phyloP scores from a whole-genome alignment of 1,139 yeast species.

The Pneumocystis wakefieldiae region DNA sequence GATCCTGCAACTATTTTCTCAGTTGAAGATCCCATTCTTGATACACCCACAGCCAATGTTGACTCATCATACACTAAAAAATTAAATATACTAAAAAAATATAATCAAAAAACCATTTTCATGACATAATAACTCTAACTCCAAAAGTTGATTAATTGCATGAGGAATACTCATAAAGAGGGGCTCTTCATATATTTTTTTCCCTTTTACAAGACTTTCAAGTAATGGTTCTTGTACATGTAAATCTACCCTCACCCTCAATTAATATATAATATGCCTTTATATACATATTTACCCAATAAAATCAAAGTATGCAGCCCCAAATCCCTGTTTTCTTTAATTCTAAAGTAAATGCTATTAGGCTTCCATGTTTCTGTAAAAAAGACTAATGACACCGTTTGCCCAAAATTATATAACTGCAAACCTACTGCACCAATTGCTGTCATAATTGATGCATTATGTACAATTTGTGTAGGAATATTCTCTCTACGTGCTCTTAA shows the following conservation, averaged over 20 bases:
- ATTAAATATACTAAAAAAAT: background rate
- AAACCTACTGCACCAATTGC: constrained; percentile 97
- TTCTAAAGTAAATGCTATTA: constrained; percentile 79
- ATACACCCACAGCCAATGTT: constrained; percentile 88
- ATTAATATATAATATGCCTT: background rate
- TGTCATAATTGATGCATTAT: constrained; percentile 94
- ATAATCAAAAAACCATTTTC: constrained; percentile 38
- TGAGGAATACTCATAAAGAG: constrained; percentile 87
- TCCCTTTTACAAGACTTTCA: constrained; percentile 87
- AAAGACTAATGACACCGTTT: constrained; percentile 86
- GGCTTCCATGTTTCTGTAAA: constrained; percentile 95
- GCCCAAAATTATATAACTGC: constrained; percentile 90
- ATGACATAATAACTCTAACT: constrained; percentile 57
- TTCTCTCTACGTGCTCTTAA: constrained; percentile 75
- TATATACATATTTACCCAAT: constrained; percentile 22
- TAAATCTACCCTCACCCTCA: constrained; percentile 37
- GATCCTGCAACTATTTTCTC: constrained; percentile 81
- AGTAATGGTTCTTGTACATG: constrained; percentile 93
- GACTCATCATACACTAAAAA: constrained; percentile 44
- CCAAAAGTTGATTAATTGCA: constrained; percentile 75
- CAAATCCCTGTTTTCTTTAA: constrained; percentile 72
- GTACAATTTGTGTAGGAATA: constrained; percentile 67
- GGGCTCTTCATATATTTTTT: constrained; percentile 88
- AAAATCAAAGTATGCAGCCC: constrained; percentile 83
- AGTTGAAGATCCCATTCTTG: constrained; percentile 74